Evolutionary conservation across 2,329 filamentous ascomycete genomes (phyloP).

Genomic region (Neofusicoccum umdonicola): DNA sequence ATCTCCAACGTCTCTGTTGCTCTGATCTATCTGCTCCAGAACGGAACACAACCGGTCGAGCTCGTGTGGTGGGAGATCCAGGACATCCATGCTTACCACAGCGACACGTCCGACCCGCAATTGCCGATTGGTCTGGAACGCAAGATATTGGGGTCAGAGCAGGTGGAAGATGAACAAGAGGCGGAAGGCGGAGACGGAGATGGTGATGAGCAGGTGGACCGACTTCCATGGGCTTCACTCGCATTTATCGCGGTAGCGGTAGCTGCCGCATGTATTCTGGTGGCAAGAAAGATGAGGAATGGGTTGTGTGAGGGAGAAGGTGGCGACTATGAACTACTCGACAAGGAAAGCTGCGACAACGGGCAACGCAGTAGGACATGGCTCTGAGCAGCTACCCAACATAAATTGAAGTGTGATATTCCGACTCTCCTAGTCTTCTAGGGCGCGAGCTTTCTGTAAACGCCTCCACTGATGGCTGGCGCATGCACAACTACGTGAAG

Average conservation of each 20-base stretch:
- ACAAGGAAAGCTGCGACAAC: not conserved
- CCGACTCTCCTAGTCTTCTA: too few species aligned
- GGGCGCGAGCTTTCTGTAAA: too few species aligned
- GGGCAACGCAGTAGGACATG: not conserved
- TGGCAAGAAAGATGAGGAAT: not conserved
- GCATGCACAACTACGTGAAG: too few species aligned
- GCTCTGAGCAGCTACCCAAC: too few species aligned
- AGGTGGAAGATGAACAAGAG: not conserved
- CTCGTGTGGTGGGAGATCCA: conserved; percentile 10
- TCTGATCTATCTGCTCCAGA: not conserved
- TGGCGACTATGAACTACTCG: not conserved
- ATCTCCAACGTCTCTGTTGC: not conserved
- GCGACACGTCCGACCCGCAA: not conserved
- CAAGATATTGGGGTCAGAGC: not conserved
- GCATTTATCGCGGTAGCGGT: not conserved
- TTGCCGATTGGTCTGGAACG: not conserved
- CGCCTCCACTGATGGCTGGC: too few species aligned
- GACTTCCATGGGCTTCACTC: not conserved
- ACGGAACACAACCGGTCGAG: not conserved
- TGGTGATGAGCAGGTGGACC: too few species aligned
- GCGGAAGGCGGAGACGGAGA: not conserved
- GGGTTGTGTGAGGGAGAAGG: not conserved
- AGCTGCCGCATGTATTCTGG: not conserved
- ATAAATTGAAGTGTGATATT: too few species aligned
- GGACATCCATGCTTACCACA: not conserved